Conservation (phyloP, 2,329 filamentous ascomycete genomes). For the Fusarium albidum region DNA sequence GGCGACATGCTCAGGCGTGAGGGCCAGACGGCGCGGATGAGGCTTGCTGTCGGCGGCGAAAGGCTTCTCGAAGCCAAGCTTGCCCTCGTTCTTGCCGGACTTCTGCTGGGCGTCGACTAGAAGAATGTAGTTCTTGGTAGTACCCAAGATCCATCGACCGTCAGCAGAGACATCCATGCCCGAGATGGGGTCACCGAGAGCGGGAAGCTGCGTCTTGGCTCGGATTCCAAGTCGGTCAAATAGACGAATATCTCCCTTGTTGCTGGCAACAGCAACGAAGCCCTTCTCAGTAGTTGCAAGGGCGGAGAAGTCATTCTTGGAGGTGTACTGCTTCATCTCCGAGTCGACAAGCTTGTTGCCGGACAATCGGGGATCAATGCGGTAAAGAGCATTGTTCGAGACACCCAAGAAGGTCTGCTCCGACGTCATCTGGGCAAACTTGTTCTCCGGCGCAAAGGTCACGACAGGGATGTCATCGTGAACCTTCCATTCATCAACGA, state of each 20-base stretch:
- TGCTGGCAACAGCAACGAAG: slow-evolving; percentile 94
- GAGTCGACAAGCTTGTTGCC: slow-evolving; percentile 93
- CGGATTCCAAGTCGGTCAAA: slow-evolving; percentile 97
- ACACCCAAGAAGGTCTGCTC: slow-evolving; percentile 96
- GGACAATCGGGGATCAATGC: slow-evolving; percentile 87
- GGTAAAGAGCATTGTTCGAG: slow-evolving; percentile 91
- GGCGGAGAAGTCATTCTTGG: slow-evolving; percentile 97
- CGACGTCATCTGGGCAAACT: slow-evolving; percentile 96
- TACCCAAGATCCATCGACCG: slow-evolving; percentile 93
- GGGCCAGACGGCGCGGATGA: slow-evolving; percentile 85
- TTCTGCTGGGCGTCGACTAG: slow-evolving; percentile 93
- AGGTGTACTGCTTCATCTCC: slow-evolving; percentile 93
- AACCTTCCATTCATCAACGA: slow-evolving; percentile 98
- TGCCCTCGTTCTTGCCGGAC: slow-evolving; percentile 93
- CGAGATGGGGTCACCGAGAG: slow-evolving; percentile 92
- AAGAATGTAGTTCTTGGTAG: slow-evolving; percentile 92
- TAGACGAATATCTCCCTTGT: slow-evolving; percentile 96
- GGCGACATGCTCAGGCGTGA: slow-evolving; percentile 91
- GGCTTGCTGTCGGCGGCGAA: slow-evolving; percentile 95
- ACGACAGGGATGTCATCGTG: slow-evolving; percentile 95
- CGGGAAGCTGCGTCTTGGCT: slow-evolving; percentile 96
- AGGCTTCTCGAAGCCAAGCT: slow-evolving; percentile 94
- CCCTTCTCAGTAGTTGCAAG: slow-evolving; percentile 95
- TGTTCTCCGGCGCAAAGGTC: slow-evolving; percentile 94
- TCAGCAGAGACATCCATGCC: slow-evolving; percentile 96